These are phyloP conservation scores for Senna tora DNA, from an alignment of 306 rosid genomes.

Conservation along the genomic window DNA sequence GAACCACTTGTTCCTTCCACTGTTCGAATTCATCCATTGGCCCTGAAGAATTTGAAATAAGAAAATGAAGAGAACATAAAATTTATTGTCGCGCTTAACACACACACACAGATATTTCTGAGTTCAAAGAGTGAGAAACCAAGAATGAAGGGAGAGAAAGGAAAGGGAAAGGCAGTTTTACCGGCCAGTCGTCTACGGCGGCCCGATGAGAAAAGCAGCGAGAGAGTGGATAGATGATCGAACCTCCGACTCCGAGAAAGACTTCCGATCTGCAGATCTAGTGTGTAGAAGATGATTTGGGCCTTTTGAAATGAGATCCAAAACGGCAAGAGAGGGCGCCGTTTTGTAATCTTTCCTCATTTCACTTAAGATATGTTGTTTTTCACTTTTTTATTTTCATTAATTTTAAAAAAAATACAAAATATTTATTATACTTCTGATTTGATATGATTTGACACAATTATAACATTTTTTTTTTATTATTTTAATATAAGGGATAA, in stretches of 20 bases:
- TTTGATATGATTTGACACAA: too few species aligned
- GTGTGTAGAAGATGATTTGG: neutral
- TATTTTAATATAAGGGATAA: too few species aligned
- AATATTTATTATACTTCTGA: too few species aligned
- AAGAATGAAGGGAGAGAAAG: neutral
- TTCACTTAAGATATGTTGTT: too few species aligned
- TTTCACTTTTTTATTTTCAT: too few species aligned
- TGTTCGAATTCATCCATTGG: slow-evolving; percentile 58
- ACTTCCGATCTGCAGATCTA: slow-evolving; percentile 1
- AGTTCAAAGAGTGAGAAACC: neutral
- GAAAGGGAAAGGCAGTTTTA: neutral
- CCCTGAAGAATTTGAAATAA: slow-evolving; percentile 2
- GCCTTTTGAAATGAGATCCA: neutral
- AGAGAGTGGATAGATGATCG: neutral
- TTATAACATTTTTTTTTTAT: too few species aligned
- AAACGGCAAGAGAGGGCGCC: neutral
- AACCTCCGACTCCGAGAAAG: neutral
- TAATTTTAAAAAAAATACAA: too few species aligned
- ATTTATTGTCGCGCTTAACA: neutral
- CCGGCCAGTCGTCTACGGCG: neutral
- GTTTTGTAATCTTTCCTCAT: neutral
- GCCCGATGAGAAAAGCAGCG: neutral
- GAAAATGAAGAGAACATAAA: neutral
- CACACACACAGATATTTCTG: neutral
- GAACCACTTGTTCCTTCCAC: slow-evolving; percentile 52